These are phyloP conservation scores for Colletotrichum simmondsii DNA, from an alignment of 2,329 filamentous ascomycete genomes.

Conservation along the genomic window DNA sequence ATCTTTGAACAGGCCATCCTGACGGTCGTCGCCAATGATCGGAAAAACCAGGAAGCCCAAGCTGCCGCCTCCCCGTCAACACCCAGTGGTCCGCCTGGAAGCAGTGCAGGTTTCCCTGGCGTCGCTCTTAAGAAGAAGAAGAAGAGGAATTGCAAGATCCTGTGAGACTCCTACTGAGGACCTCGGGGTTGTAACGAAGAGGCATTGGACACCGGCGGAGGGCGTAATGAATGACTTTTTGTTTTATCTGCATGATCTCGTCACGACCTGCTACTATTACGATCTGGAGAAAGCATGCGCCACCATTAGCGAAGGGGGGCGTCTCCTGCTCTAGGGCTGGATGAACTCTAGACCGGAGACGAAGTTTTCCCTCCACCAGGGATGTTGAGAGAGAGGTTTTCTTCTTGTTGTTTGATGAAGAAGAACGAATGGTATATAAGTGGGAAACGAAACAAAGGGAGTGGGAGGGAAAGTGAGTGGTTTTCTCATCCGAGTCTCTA, in stretches of 20 bases:
- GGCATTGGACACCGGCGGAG: slow-evolving; percentile 28
- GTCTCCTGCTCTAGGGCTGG: slow-evolving; percentile 33
- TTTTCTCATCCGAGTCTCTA: slow-evolving; percentile 23
- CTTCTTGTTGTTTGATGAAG: slow-evolving; percentile 12
- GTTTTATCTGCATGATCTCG: slow-evolving; percentile 42
- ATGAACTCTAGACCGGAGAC: slow-evolving; percentile 33
- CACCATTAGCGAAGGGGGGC: slow-evolving; percentile 32
- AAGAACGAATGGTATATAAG: slow-evolving; percentile 30
- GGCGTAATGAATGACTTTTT: slow-evolving; percentile 37
- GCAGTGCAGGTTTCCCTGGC: slow-evolving; percentile 50
- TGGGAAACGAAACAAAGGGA: not conserved
- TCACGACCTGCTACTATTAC: slow-evolving; percentile 44
- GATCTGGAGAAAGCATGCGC: slow-evolving; percentile 36
- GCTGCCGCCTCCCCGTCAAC: slow-evolving; percentile 48
- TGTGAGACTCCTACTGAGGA: slow-evolving; percentile 60
- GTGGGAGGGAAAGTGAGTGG: slow-evolving; percentile 15
- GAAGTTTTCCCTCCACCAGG: slow-evolving; percentile 18
- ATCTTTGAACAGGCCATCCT: slow-evolving; percentile 94
- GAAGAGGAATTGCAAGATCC: slow-evolving; percentile 84
- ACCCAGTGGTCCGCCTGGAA: slow-evolving; percentile 47
- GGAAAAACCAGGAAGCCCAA: slow-evolving; percentile 68
- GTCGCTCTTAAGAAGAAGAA: slow-evolving; percentile 77
- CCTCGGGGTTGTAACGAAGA: slow-evolving; percentile 23
- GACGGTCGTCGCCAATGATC: slow-evolving; percentile 86
- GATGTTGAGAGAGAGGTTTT: slow-evolving; percentile 13